Evolutionary conservation across 2,329 filamentous ascomycete genomes (phyloP).

Genomic region (Nemania bipapillata): DNA sequence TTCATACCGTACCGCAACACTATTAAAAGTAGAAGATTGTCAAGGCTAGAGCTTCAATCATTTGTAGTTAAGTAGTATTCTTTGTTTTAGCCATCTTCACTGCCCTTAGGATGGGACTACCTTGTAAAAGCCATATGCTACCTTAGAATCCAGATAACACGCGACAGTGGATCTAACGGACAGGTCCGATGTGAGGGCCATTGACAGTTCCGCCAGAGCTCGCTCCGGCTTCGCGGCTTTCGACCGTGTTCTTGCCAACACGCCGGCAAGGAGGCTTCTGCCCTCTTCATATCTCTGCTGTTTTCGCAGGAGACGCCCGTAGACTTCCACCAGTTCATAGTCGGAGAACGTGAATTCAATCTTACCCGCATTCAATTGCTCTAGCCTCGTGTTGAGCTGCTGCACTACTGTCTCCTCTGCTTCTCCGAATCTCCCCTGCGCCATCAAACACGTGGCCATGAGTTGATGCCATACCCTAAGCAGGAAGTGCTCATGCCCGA

Average conservation of each 20-base stretch:
- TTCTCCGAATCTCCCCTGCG: neutral
- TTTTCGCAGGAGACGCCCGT: neutral
- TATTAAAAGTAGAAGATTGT: too few species aligned
- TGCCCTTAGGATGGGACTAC: too few species aligned
- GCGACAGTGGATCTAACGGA: slow-evolving; percentile 33
- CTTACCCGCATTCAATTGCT: neutral
- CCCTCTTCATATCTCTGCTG: neutral
- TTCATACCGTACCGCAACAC: too few species aligned
- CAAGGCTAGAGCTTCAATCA: too few species aligned
- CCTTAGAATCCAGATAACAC: slow-evolving; percentile 28
- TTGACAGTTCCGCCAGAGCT: neutral
- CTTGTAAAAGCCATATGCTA: too few species aligned
- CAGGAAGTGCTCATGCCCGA: neutral
- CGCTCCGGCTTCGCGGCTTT: neutral
- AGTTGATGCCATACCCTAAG: neutral
- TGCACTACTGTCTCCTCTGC: neutral
- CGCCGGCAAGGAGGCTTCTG: neutral
- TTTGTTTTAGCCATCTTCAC: too few species aligned
- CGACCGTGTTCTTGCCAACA: neutral
- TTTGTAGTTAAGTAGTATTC: too few species aligned
- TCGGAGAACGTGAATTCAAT: neutral
- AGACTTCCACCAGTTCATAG: neutral
- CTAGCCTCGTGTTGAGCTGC: neutral
- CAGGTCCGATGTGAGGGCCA: slow-evolving; percentile 11
- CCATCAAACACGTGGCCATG: neutral